A percentile compares a stretch with the other conserved stretches of the same genome.
Evolutionary conservation across 805 yeast species (phyloP).

Genomic region (Yamadazyma olivae): DNA sequence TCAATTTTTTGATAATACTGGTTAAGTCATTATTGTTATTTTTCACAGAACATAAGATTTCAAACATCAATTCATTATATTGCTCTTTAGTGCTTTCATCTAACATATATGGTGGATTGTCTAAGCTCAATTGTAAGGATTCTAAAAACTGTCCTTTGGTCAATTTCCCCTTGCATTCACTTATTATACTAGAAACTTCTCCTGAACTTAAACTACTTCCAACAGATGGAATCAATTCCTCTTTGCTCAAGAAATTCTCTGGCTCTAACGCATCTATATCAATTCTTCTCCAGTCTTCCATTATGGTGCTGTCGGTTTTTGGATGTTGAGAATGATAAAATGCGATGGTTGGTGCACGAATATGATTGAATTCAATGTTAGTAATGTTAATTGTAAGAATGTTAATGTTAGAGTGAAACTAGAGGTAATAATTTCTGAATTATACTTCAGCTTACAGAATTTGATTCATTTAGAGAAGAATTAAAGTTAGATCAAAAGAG

Average conservation of each 20-base stretch:
- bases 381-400: no score
- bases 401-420: no score
- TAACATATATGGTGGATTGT: conserved; percentile 81
- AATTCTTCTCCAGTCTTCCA: conserved; percentile 90
- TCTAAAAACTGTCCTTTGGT: conserved; percentile 70
- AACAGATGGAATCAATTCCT: conserved; percentile 58
- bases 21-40: conserved; percentile 70
- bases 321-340: no score
- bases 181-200: conserved; percentile 54
- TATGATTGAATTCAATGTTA: no score
- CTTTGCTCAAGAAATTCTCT: conserved; percentile 62
- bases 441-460: no score
- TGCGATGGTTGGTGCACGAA: no score
- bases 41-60: conserved; percentile 51
- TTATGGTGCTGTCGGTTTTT: no score
- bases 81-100: conserved; percentile 51
- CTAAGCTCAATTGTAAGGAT: conserved; percentile 63
- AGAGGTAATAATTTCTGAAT: no score
- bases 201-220: conserved; percentile 36
- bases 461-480: no score
- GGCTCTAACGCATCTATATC: conserved; percentile 91
- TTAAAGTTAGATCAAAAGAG: no score
- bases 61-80: conserved; percentile 53
- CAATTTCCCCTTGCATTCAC: conserved; percentile 58
- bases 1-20: conserved; percentile 54